Conservation (phyloP, 2,329 filamentous ascomycete species). For the Colletotrichum phormii region DNA sequence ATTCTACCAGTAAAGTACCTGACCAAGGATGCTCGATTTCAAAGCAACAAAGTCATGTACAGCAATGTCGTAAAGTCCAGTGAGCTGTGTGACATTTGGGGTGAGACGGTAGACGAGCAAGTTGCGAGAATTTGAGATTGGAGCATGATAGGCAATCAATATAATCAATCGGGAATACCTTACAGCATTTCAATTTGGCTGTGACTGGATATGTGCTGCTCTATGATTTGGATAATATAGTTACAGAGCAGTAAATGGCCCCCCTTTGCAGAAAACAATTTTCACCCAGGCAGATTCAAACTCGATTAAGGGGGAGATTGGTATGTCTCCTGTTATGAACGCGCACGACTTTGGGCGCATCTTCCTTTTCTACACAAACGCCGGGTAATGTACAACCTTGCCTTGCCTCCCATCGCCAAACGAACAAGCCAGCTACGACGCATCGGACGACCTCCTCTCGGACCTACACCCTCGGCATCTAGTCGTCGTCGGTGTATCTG, state of each 20-base stretch:
- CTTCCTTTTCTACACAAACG: conserved; percentile 28
- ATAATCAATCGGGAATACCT: neutral
- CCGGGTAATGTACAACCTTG: conserved; percentile 35
- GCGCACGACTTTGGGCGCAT: conserved; percentile 3
- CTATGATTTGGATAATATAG: neutral
- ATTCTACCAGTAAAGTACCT: too few relatives aligned
- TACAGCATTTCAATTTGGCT: neutral
- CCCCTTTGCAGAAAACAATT: neutral
- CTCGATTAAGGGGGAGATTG: neutral
- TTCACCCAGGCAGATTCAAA: neutral
- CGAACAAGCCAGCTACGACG: conserved; percentile 7
- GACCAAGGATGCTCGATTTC: too few relatives aligned
- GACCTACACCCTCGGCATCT: conserved; percentile 5
- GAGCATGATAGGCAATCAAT: neutral
- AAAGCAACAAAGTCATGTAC: too few relatives aligned
- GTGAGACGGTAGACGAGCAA: too few relatives aligned
- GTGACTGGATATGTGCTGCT: neutral
- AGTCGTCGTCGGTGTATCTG: conserved; percentile 65
- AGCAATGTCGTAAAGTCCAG: too few relatives aligned
- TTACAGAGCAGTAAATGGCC: neutral
- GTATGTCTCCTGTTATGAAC: neutral
- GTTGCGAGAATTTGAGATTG: too few relatives aligned
- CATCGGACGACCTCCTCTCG: neutral
- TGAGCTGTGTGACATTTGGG: too few relatives aligned
- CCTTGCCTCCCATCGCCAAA: conserved; percentile 1